phyloP scores from a whole-genome alignment of 345 rosid genomes.

The Populus davidiana region DNA sequence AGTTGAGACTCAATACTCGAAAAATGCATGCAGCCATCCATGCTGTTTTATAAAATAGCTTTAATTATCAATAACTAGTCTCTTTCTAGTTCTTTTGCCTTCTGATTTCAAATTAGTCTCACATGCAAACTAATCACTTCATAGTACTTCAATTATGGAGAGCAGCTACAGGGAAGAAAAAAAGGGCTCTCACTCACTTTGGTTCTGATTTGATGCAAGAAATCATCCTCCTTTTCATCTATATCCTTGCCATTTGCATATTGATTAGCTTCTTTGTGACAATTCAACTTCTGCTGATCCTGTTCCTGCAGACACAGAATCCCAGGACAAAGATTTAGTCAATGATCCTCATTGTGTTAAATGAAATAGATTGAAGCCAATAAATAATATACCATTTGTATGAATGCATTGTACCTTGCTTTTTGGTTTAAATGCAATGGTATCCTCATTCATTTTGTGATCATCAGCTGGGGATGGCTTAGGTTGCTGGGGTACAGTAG shows the following conservation, averaged over 20 bases:
- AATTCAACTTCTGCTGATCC: slow-evolving; percentile 43
- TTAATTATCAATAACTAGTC: not conserved
- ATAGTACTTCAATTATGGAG: not conserved
- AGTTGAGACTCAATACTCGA: not conserved
- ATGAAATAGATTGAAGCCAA: not conserved
- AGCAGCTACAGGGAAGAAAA: not conserved
- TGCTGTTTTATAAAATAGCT: not conserved
- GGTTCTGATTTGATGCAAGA: slow-evolving; percentile 75
- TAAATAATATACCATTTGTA: not conserved
- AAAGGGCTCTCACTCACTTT: slow-evolving; percentile 52
- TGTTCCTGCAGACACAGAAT: slow-evolving; percentile 32
- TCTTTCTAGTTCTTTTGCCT: not conserved
- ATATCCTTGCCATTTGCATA: slow-evolving; percentile 31
- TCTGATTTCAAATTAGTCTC: not conserved
- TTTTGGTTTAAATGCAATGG: slow-evolving; percentile 31
- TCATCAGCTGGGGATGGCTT: slow-evolving; percentile 35
- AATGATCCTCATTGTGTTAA: not conserved
- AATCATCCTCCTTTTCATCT: slow-evolving; percentile 73
- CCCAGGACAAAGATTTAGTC: slow-evolving; percentile 17
- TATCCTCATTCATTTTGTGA: slow-evolving; percentile 32
- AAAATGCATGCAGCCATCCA: not conserved
- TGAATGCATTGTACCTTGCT: slow-evolving; percentile 45
- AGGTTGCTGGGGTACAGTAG: slow-evolving; percentile 32
- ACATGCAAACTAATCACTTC: not conserved
- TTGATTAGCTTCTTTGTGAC: slow-evolving; percentile 39